Evolutionary conservation across 306 rosid species (phyloP), one percentile per base, ranked within the genome.

Genomic region (Cucumis cinereus): DNA sequence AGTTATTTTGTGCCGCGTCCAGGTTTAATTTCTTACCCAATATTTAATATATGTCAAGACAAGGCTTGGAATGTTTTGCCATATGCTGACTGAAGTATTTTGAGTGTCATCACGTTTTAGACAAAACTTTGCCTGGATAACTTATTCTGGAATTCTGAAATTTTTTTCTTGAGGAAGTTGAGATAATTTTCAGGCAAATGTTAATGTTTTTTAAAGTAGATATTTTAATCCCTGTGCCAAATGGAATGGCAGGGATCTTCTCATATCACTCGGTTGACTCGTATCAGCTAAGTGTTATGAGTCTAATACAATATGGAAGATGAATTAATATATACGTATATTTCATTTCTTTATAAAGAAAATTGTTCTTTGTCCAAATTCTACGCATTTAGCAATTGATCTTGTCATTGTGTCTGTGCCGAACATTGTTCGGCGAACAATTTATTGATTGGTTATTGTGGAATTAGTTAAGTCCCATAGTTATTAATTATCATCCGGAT

Each of bases 1-100:
- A 62, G 50, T 86, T 70, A 84, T 95, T 55, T 8, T 89, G 56
- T 95, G 99, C 85, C 96, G 91, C 19, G 14, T 95, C 82, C 99
- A 95, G 99, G 99, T 95, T 77, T 69, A 77, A 73, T 81, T 76
- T 82, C 36, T 74, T 77, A 30, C 83, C 14, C 55, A 53, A 7
- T 59, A 22, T 17, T 33, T 52, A 26, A 40, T 19, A 50, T 22
- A 60, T 2, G 36, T 59, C 20, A 58, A 22, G 20, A 24, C 16
- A 56, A 38, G 50, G 26, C 30, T 11, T 26, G 52, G 11, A 38
- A 74, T 35, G 13, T 38, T 22, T 55, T 16, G 6, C 15, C 45
- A 26, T 26, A 70, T 23, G 41, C 41, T 28, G 43, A 14, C 58
- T 71, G 19, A 16, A 70, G 9, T 71, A 7, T 71, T 71, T 71